phyloP scores from a whole-genome alignment of 106 monocot species.

The Apostasia ramifera region DNA sequence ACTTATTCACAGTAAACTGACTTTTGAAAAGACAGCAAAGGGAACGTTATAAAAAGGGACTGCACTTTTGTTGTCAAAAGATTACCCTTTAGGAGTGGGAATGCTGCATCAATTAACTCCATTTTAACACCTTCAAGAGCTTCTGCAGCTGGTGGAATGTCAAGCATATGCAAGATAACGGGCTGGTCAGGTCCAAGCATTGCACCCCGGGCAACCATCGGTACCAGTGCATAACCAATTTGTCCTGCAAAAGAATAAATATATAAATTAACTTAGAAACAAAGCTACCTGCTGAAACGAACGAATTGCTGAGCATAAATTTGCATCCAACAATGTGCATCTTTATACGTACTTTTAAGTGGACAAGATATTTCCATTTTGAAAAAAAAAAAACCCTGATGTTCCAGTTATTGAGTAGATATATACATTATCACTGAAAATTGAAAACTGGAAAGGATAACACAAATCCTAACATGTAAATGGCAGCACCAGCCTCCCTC shows the following conservation, averaged over 20 bases:
- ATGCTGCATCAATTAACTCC: conserved; percentile 66
- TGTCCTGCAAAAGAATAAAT: conserved; percentile 34
- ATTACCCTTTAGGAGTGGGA: conserved; percentile 58
- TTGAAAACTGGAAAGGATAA: too few species aligned
- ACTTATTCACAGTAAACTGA: not conserved
- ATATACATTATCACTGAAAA: too few species aligned
- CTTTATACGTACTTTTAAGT: not conserved
- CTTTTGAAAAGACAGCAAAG: not conserved
- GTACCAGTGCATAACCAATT: conserved; percentile 68
- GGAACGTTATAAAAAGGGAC: not conserved
- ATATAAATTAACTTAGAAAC: not conserved
- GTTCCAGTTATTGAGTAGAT: too few species aligned
- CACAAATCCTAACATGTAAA: too few species aligned
- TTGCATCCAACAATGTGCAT: not conserved
- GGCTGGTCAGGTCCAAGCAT: conserved; percentile 67
- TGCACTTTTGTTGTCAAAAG: conserved; percentile 1
- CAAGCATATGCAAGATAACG: conserved; percentile 65
- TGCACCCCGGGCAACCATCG: conserved; percentile 64
- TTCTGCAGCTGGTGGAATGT: conserved; percentile 35
- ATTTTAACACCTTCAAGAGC: conserved; percentile 53
- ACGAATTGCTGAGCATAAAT: not conserved
- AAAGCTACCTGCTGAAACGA: not conserved
- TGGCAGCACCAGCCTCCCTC: too few species aligned
- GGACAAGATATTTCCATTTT: not conserved
- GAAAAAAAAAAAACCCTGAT: not conserved